Conservation (phyloP, 1,284 basidiomycete genomes). For the Porogramme epimiltina region DNA sequence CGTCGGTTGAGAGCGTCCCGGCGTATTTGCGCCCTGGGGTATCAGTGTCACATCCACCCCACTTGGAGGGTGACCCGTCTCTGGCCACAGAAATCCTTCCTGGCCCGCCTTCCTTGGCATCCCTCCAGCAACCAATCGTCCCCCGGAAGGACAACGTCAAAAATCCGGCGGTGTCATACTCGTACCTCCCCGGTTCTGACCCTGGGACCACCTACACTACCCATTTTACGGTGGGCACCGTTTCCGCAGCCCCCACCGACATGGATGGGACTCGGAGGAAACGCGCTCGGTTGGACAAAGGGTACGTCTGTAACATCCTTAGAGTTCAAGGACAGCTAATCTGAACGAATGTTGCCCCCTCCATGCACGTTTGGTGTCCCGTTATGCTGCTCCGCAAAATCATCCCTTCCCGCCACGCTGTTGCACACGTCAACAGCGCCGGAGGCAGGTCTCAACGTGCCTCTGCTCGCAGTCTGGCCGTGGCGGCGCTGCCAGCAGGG, state of each 20-base stretch:
- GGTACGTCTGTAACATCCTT: constrained; percentile 46
- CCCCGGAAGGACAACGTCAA: constrained; percentile 76
- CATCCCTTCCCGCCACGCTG: neutral
- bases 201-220: constrained; percentile 82
- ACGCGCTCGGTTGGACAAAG: constrained; percentile 69
- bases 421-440: constrained; percentile 38
- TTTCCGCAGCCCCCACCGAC: constrained; percentile 58
- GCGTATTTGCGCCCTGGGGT: constrained; percentile 69
- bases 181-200: constrained; percentile 78
- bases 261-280: constrained; percentile 68
- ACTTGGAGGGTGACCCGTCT: constrained; percentile 75
- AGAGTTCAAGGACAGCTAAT: constrained; percentile 12
- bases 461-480: constrained; percentile 66
- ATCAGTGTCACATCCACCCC: constrained; percentile 68
- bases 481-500: constrained; percentile 41
- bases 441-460: constrained; percentile 73
- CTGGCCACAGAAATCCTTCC: constrained; percentile 84
- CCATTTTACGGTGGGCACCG: constrained; percentile 43
- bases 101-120: constrained; percentile 71
- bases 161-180: constrained; percentile 64
- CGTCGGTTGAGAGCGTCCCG: constrained; percentile 68
- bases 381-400: constrained; percentile 11
- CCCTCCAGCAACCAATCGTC: constrained; percentile 58
- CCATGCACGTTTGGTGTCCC: constrained; percentile 11
- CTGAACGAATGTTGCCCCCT: constrained; percentile 15